Evolutionary conservation across 139 green algal genomes (phyloP), one percentile per base, ranked within the genome.

Genomic region (Helicosporidium sp.): DNA sequence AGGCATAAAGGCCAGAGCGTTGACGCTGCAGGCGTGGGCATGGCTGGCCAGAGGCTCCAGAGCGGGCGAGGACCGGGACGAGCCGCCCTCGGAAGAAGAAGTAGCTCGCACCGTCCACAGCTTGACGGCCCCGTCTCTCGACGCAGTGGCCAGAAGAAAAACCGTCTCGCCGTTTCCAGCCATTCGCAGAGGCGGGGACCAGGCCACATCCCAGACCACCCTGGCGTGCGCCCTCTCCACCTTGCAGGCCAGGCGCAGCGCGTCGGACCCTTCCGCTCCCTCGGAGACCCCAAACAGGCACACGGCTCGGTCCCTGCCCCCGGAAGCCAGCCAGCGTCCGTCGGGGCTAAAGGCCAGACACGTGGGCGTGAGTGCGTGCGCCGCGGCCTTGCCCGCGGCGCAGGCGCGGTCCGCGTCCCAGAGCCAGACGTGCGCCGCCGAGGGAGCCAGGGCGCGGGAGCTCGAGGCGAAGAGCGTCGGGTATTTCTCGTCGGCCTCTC

Each of bases 331-430:
- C 20, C 50, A 55, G 24, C 41, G 26, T 5, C 77, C 75, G 40
- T 61, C 45, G 1, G 56, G 66, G 26, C 73, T 82, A 62, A 92
- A 96, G 29, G 68, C 65, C 44, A 96, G 60, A 67, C 91, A 76
- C 5, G 84, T 94, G 3, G 93, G 79, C 1, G 88, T 95, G 23
- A 96, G 67, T 7, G 66, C 80, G 71, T 95, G 86, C 2, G 68
- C 78, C 17, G 60, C 45, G 43, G 80, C 60, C 46, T 55, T 22
- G 6, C 42, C 58, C 18, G 54, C 36, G 12, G 52, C 35, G 4
- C 33, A 43, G 75, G 78, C 91, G 1, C 29, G 58, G 17, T 40
- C 13, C 16, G 31, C 28, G 57, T 82, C 64, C 81, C 81, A 89
- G 35, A 89, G 37, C 64, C 74, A 82, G 27, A 92, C 62, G 13